Evolutionary conservation across 2,329 filamentous ascomycete genomes (phyloP).

Genomic region (Trichoderma atrobrunneum): DNA sequence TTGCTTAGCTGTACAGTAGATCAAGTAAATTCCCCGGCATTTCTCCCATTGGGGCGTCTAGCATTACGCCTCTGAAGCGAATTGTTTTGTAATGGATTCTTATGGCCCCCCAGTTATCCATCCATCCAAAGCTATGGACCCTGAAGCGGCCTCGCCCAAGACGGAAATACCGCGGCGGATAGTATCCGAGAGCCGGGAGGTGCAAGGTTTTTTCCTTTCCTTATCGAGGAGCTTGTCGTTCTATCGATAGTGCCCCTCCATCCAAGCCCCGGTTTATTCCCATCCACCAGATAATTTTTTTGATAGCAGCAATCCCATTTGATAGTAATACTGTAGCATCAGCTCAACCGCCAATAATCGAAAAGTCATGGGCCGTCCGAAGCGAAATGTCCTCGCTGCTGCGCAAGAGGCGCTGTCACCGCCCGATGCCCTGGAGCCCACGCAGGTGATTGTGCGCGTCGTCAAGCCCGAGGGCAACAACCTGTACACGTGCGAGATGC

Average conservation of each 20-base stretch:
- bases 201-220: not conserved
- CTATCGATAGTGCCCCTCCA: slow-evolving; percentile 19
- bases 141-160: slow-evolving; percentile 14
- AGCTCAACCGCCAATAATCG: not conserved
- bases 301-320: not conserved
- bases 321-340: not conserved
- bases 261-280: not conserved
- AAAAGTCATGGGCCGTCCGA: slow-evolving; percentile 43
- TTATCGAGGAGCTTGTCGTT: not conserved
- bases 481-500: slow-evolving; percentile 75
- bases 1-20: not conserved
- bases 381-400: slow-evolving; percentile 73
- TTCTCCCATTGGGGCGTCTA: slow-evolving; percentile 14
- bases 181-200: not conserved
- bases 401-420: slow-evolving; percentile 67
- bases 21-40: not conserved
- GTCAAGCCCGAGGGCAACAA: slow-evolving; percentile 84
- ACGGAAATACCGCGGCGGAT: slow-evolving; percentile 13
- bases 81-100: not conserved
- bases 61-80: not conserved
- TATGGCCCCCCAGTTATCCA: not conserved
- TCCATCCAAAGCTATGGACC: not conserved
- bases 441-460: slow-evolving; percentile 71
- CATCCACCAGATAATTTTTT: not conserved
- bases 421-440: slow-evolving; percentile 56